A percentile compares a stretch with the other conserved stretches of the same genome.
These are phyloP conservation scores for Vicia sativa DNA, from an alignment of 306 rosid species.

Conservation along the genomic window DNA sequence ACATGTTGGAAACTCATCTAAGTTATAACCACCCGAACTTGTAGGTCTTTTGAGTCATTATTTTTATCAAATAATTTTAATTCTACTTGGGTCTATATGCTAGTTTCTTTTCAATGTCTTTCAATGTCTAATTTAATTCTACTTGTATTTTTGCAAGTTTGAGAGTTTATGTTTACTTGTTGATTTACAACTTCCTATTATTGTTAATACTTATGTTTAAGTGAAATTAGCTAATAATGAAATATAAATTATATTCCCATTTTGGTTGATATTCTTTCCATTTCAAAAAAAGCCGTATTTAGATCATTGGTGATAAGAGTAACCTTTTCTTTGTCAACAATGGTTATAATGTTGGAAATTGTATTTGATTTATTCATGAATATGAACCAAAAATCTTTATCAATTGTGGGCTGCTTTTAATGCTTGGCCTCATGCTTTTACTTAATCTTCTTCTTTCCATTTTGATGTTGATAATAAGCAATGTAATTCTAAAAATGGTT, in stretches of 20 bases:
- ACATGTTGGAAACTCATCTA: too few species aligned
- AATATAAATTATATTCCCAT: slow-evolving; percentile 7
- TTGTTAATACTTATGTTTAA: not conserved
- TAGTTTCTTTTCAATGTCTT: too few species aligned
- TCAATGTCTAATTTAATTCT: too few species aligned
- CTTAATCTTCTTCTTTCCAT: slow-evolving; percentile 37
- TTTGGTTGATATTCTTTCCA: slow-evolving; percentile 35
- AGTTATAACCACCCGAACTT: too few species aligned
- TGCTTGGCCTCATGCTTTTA: slow-evolving; percentile 42
- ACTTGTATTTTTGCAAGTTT: too few species aligned
- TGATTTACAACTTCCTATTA: slow-evolving; percentile 10
- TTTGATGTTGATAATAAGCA: slow-evolving; percentile 38
- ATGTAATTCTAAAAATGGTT: too few species aligned
- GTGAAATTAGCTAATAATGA: slow-evolving; percentile 20
- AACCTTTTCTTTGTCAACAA: slow-evolving; percentile 39
- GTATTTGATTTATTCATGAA: slow-evolving; percentile 15
- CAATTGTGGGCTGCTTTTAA: slow-evolving; percentile 37
- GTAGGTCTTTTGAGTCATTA: too few species aligned
- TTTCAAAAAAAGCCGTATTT: slow-evolving; percentile 38
- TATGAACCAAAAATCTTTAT: slow-evolving; percentile 33
- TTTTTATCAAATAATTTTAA: too few species aligned
- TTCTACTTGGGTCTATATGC: too few species aligned
- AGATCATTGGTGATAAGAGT: slow-evolving; percentile 25
- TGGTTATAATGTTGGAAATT: slow-evolving; percentile 45
- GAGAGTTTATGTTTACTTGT: too few species aligned